These are phyloP conservation scores for Heracleum sosnowskyi DNA, from an alignment of 129 eudicot species.

Conservation along the genomic window DNA sequence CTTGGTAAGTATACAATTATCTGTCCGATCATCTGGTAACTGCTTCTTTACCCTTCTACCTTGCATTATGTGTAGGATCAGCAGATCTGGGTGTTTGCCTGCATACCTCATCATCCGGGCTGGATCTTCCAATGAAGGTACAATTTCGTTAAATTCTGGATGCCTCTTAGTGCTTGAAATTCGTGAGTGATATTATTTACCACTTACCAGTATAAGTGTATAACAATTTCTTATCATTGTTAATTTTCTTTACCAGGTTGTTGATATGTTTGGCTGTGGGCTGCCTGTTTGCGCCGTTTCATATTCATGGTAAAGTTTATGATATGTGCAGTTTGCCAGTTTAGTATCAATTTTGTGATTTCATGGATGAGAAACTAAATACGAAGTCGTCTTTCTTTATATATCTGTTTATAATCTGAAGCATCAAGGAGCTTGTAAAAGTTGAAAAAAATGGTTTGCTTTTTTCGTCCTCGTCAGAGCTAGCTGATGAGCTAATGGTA, in stretches of 20 bases:
- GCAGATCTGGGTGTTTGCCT: slow-evolving; percentile 98
- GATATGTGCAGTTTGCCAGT: not conserved
- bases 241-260: slow-evolving; percentile 42
- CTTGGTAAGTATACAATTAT: slow-evolving; percentile 48
- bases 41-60: not conserved
- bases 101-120: slow-evolving; percentile 97
- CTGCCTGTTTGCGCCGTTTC: slow-evolving; percentile 94
- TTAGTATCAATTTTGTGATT: not conserved
- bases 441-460: slow-evolving; percentile 79
- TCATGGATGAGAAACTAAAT: not conserved
- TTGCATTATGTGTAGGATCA: slow-evolving; percentile 46
- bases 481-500: slow-evolving; percentile 91
- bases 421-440: slow-evolving; percentile 87
- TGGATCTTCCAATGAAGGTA: slow-evolving; percentile 99
- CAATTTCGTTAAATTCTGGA: slow-evolving; percentile 1
- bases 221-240: not conserved
- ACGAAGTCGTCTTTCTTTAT: not conserved
- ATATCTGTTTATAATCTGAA: slow-evolving; percentile 14
- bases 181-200: not conserved
- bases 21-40: not conserved
- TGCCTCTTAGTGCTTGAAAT: not conserved
- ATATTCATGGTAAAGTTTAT: slow-evolving; percentile 70
- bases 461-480: slow-evolving; percentile 83
- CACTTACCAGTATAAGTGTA: not conserved
- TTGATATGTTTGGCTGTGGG: slow-evolving; percentile 98